A percentile compares a stretch with the other conserved stretches of the same genome.
phyloP scores from a whole-genome alignment of 2,329 filamentous ascomycete genomes.

The Teratosphaeria destructans region DNA sequence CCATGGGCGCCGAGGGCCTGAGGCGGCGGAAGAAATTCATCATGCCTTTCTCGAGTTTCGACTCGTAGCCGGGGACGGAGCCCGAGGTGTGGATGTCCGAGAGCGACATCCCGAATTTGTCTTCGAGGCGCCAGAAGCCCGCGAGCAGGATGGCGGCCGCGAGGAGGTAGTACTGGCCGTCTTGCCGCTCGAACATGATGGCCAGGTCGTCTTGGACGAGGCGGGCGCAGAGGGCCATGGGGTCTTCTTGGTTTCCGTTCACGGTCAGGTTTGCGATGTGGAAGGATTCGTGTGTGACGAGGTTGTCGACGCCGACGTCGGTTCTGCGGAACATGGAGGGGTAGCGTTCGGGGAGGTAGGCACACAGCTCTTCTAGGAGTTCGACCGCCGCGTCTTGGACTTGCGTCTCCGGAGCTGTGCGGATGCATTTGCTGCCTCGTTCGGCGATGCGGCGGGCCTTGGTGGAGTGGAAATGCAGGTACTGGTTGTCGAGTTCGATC shows the following conservation, averaged over 20 bases:
- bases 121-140: conserved; percentile 72
- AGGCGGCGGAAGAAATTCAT: conserved; percentile 68
- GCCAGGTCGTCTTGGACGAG: conserved; percentile 74
- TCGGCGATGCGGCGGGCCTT: conserved; percentile 59
- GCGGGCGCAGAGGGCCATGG: conserved; percentile 63
- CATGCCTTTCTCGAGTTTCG: conserved; percentile 69
- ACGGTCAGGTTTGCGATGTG: conserved; percentile 50
- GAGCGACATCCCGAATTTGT: conserved; percentile 72
- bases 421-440: conserved; percentile 56
- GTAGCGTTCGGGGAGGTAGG: conserved; percentile 66
- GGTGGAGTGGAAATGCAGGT: conserved; percentile 58
- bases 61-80: conserved; percentile 60
- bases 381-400: conserved; percentile 60
- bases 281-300: conserved; percentile 61
- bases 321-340: conserved; percentile 59
- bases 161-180: conserved; percentile 73
- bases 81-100: conserved; percentile 71
- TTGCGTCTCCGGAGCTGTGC: conserved; percentile 51
- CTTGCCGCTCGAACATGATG: conserved; percentile 66
- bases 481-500: conserved; percentile 80
- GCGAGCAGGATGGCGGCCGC: conserved; percentile 66
- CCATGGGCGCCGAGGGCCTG: conserved; percentile 54
- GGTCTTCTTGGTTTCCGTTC: conserved; percentile 49
- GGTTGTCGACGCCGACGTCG: conserved; percentile 55
- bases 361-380: conserved; percentile 59